Evolutionary conservation across 139 green algal species (phyloP).

Genomic region (Closterium sp.): DNA sequence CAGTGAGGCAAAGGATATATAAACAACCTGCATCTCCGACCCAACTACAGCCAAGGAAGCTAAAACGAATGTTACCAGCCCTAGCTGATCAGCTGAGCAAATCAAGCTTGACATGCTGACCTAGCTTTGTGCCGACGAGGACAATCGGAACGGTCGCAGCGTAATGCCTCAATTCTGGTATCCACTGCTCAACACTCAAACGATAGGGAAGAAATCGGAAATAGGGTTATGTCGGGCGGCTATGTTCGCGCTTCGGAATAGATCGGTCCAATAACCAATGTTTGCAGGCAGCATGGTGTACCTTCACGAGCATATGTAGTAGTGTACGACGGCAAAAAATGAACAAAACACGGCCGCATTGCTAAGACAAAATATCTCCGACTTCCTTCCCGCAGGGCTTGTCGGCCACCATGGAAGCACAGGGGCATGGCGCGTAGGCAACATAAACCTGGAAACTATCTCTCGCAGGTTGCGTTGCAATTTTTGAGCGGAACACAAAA

Average conservation of each 20-base stretch:
- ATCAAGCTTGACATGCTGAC: constrained; percentile 11
- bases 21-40: too few relatives aligned
- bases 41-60: neutral
- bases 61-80: neutral
- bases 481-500: neutral
- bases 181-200: constrained; percentile 43
- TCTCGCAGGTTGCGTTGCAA: neutral
- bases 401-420: too few relatives aligned
- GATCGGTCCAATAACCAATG: neutral
- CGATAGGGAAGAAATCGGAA: neutral
- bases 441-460: neutral
- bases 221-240: neutral
- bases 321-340: too few relatives aligned
- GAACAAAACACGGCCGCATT: too few relatives aligned
- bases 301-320: too few relatives aligned
- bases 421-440: neutral
- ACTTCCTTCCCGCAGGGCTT: too few relatives aligned
- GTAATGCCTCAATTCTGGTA: constrained; percentile 56
- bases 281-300: neutral
- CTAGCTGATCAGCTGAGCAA: neutral
- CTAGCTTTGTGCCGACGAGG: constrained; percentile 56
- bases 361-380: too few relatives aligned
- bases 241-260: neutral
- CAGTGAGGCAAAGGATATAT: neutral
- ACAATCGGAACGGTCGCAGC: constrained; percentile 53